These are phyloP conservation scores for Triticum aestivum DNA, from an alignment of 176 grass and related monocot species.

Conservation along the genomic window DNA sequence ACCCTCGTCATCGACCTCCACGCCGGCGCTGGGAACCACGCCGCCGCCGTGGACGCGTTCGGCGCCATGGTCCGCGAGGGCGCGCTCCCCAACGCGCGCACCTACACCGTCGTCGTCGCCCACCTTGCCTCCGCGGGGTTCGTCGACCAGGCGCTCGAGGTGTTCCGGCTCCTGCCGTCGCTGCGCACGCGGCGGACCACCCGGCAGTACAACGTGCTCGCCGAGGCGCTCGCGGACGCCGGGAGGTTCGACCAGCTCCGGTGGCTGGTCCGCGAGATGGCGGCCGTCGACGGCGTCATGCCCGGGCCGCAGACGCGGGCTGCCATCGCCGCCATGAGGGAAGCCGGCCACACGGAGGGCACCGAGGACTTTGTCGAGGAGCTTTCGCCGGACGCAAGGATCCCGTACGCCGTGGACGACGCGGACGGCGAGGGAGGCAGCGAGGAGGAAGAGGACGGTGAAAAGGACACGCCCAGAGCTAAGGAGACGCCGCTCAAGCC, in stretches of 20 bases:
- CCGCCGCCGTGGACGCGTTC: constrained; percentile 57
- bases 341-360: constrained; percentile 49
- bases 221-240: constrained; percentile 38
- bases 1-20: constrained; percentile 61
- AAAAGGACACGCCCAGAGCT: background rate
- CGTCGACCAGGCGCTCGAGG: constrained; percentile 53
- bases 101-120: constrained; percentile 62
- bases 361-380: constrained; percentile 64
- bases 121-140: constrained; percentile 60
- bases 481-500: constrained; percentile 53
- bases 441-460: constrained; percentile 15
- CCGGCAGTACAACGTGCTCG: constrained; percentile 75
- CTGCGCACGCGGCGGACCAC: constrained; percentile 61
- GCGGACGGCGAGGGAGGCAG: constrained; percentile 47
- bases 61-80: constrained; percentile 64
- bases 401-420: constrained; percentile 48
- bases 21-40: constrained; percentile 27
- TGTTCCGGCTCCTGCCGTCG: constrained; percentile 64
- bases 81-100: constrained; percentile 58
- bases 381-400: constrained; percentile 53
- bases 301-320: constrained; percentile 52
- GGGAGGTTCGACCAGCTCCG: constrained; percentile 53
- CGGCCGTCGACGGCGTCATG: constrained; percentile 62
- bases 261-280: constrained; percentile 64
- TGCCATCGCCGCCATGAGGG: constrained; percentile 57